Conservation (phyloP, 805 yeast species). For the Yarrowia divulgata region DNA sequence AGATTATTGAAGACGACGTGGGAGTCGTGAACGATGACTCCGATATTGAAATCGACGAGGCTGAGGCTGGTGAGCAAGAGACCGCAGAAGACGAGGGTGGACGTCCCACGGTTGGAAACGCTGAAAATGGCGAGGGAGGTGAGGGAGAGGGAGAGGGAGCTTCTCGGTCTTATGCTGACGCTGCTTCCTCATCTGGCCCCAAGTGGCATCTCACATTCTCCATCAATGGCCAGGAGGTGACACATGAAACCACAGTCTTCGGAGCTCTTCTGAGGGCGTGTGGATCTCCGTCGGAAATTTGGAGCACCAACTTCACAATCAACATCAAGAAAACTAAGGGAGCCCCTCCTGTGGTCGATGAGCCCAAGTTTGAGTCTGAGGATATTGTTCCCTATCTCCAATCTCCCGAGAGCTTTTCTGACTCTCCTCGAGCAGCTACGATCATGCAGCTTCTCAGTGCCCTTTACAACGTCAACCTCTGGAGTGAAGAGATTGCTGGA, state of each 20-base stretch:
- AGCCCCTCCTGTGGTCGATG: slow-evolving; percentile 35
- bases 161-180: slow-evolving; percentile 26
- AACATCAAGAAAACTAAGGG: slow-evolving; percentile 53
- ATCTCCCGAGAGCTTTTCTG: slow-evolving; percentile 45
- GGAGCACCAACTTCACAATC: slow-evolving; percentile 65
- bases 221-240: slow-evolving; percentile 63
- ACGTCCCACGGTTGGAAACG: too few species aligned
- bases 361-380: slow-evolving; percentile 43
- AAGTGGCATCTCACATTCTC: slow-evolving; percentile 62
- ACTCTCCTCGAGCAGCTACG: slow-evolving; percentile 41
- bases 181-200: slow-evolving; percentile 37
- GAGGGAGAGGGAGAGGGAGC: slow-evolving; percentile 22
- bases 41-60: slow-evolving; percentile 39
- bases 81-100: slow-evolving; percentile 14
- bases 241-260: slow-evolving; percentile 73
- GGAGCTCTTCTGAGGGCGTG: slow-evolving; percentile 61
- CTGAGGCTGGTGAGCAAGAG: neutral
- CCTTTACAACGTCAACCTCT: slow-evolving; percentile 46
- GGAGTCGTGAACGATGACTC: slow-evolving; percentile 42
- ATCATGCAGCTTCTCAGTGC: slow-evolving; percentile 46
- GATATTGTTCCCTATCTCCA: slow-evolving; percentile 42
- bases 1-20: slow-evolving; percentile 44
- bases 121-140: slow-evolving; percentile 4
- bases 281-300: slow-evolving; percentile 51
- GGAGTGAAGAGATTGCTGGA: slow-evolving; percentile 42